phyloP scores from a whole-genome alignment of 805 yeast genomes.

The Lipomyces spencermartinsiae region DNA sequence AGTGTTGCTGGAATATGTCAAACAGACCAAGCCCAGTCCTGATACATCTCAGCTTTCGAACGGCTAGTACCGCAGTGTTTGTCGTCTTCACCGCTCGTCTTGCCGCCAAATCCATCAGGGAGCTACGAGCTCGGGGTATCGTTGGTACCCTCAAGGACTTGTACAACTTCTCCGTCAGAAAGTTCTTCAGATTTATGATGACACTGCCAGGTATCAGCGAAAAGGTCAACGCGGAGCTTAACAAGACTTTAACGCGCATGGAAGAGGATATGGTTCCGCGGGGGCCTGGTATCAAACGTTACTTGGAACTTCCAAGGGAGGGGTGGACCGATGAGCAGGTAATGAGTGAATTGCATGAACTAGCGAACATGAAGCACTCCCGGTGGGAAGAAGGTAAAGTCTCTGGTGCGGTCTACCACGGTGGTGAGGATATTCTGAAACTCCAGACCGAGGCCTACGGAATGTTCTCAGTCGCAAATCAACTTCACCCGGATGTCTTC shows the following conservation, averaged over 20 bases:
- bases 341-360: slow-evolving; percentile 56
- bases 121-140: slow-evolving; percentile 42
- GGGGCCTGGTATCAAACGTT: slow-evolving; percentile 48
- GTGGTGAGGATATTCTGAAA: slow-evolving; percentile 77
- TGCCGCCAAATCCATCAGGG: slow-evolving; percentile 23
- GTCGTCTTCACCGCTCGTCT: slow-evolving; percentile 19
- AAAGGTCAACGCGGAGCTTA: slow-evolving; percentile 68
- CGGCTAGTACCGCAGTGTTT: slow-evolving; percentile 22
- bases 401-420: slow-evolving; percentile 96
- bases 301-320: slow-evolving; percentile 57
- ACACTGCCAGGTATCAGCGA: slow-evolving; percentile 59
- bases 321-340: slow-evolving; percentile 64
- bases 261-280: slow-evolving; percentile 66
- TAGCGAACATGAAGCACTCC: slow-evolving; percentile 59
- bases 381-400: slow-evolving; percentile 87
- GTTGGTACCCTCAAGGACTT: slow-evolving; percentile 20
- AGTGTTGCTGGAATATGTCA: background rate
- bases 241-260: slow-evolving; percentile 54
- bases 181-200: slow-evolving; percentile 41
- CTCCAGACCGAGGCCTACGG: slow-evolving; percentile 80
- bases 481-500: slow-evolving; percentile 94
- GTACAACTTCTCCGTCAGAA: slow-evolving; percentile 17
- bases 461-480: slow-evolving; percentile 85
- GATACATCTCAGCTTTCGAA: background rate
- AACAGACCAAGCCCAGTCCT: background rate